A percentile compares a stretch with the other conserved stretches of the same genome.
phyloP scores from a whole-genome alignment of 106 monocot genomes.

The Dendrobium huoshanense region DNA sequence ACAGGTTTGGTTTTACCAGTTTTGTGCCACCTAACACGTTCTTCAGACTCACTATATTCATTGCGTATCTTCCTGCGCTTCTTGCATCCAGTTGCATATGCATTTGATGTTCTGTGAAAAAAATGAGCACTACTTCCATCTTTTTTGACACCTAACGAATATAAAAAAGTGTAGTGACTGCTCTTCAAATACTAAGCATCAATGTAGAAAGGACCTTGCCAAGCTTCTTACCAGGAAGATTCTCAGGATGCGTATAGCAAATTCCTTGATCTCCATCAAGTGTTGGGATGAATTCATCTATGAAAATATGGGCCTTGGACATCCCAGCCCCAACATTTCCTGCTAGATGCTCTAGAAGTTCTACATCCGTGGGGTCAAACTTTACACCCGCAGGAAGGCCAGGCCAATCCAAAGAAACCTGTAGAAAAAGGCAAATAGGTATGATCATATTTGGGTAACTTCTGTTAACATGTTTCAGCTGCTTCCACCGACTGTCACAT shows the following conservation, averaged over 20 bases:
- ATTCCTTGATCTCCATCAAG: slow-evolving; percentile 74
- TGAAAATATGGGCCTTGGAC: slow-evolving; percentile 58
- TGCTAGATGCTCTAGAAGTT: slow-evolving; percentile 81
- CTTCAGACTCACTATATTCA: slow-evolving; percentile 21
- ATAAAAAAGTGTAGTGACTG: background rate
- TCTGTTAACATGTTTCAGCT: background rate
- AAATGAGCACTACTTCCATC: slow-evolving; percentile 89
- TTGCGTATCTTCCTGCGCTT: slow-evolving; percentile 70
- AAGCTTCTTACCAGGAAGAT: slow-evolving; percentile 72
- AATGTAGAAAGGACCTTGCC: background rate
- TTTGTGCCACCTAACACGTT: slow-evolving; percentile 86
- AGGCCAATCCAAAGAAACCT: slow-evolving; percentile 89
- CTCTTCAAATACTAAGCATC: background rate
- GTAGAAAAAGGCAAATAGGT: slow-evolving; percentile 6
- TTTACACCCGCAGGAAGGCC: slow-evolving; percentile 94
- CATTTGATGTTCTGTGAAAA: slow-evolving; percentile 79
- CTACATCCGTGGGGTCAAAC: slow-evolving; percentile 86
- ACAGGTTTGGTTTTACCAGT: slow-evolving; percentile 92
- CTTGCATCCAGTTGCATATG: slow-evolving; percentile 72
- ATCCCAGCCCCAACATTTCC: slow-evolving; percentile 54
- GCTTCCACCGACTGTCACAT: background rate
- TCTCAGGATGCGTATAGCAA: slow-evolving; percentile 92
- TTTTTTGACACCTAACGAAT: slow-evolving; percentile 58
- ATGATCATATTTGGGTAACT: background rate
- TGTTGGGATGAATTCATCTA: slow-evolving; percentile 92